Percentiles rank a stretch among this genome's conserved stretches.
These are phyloP conservation scores for Claviceps paspali DNA, from an alignment of 2,329 filamentous ascomycete genomes.

Conservation along the genomic window DNA sequence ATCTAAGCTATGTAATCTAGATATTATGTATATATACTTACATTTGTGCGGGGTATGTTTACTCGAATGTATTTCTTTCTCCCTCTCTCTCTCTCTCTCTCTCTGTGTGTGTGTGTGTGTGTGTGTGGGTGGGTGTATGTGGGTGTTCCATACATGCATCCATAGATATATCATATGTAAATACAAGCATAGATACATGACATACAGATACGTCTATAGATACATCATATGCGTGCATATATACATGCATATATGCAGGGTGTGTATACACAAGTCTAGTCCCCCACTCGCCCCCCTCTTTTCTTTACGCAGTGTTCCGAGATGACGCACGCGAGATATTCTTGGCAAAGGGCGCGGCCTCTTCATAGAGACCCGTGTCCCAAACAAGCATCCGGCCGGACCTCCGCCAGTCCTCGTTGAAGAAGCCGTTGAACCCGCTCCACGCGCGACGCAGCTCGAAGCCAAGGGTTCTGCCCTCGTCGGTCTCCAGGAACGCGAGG, in stretches of 20 bases:
- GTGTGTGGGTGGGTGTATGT: too few relatives aligned
- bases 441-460: slow-evolving; percentile 33
- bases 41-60: too few relatives aligned
- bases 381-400: slow-evolving; percentile 43
- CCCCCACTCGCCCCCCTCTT: background rate
- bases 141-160: too few relatives aligned
- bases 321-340: too few relatives aligned
- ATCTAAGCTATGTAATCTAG: too few relatives aligned
- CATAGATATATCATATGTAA: background rate
- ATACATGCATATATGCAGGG: background rate
- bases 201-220: background rate
- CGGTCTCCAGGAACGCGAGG: slow-evolving; percentile 26
- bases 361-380: slow-evolving; percentile 28
- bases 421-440: slow-evolving; percentile 44
- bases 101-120: too few relatives aligned
- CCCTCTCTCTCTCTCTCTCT: too few relatives aligned
- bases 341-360: too few relatives aligned
- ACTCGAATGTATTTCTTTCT: too few relatives aligned
- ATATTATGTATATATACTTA: too few relatives aligned
- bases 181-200: background rate
- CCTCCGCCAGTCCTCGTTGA: slow-evolving; percentile 46
- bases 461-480: slow-evolving; percentile 24
- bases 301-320: too few relatives aligned
- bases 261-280: too few relatives aligned
- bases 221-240: background rate